Evolutionary conservation across 1,139 yeast genomes (phyloP).

Genomic region (Suhomyces bribrorum): DNA sequence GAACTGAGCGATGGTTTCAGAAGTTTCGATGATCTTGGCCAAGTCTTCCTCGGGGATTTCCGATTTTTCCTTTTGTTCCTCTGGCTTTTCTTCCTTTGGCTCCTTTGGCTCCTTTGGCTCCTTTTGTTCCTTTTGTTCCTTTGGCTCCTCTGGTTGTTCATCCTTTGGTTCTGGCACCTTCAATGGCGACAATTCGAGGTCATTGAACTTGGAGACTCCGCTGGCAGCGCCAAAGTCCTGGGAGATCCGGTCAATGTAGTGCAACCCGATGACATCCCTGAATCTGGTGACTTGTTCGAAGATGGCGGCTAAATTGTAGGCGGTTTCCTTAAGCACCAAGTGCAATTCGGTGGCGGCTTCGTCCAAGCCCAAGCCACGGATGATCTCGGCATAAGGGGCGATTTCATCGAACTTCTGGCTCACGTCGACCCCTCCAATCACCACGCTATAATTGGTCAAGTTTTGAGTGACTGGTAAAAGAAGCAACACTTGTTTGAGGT

Average conservation of each 20-base stretch:
- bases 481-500: constrained; percentile 58
- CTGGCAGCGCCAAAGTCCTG: constrained; percentile 23
- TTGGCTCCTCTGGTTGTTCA: constrained; percentile 5
- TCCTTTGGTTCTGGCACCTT: constrained; percentile 15
- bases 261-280: constrained; percentile 48
- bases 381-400: constrained; percentile 32
- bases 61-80: constrained; percentile 13
- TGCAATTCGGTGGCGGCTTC: constrained; percentile 19
- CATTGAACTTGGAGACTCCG: constrained; percentile 29
- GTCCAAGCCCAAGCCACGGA: constrained; percentile 26
- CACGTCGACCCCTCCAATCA: constrained; percentile 37
- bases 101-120: background rate
- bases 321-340: constrained; percentile 31
- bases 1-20: constrained; percentile 10
- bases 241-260: constrained; percentile 39
- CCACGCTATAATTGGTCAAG: constrained; percentile 60
- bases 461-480: constrained; percentile 57
- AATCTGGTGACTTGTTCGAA: constrained; percentile 44
- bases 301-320: constrained; percentile 42
- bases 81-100: constrained; percentile 12
- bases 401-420: constrained; percentile 36
- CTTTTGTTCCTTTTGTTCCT: background rate
- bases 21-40: constrained; percentile 14
- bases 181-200: constrained; percentile 30
- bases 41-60: constrained; percentile 18